phyloP scores from a whole-genome alignment of 2,329 filamentous ascomycete species.

The Zasmidium angulare region DNA sequence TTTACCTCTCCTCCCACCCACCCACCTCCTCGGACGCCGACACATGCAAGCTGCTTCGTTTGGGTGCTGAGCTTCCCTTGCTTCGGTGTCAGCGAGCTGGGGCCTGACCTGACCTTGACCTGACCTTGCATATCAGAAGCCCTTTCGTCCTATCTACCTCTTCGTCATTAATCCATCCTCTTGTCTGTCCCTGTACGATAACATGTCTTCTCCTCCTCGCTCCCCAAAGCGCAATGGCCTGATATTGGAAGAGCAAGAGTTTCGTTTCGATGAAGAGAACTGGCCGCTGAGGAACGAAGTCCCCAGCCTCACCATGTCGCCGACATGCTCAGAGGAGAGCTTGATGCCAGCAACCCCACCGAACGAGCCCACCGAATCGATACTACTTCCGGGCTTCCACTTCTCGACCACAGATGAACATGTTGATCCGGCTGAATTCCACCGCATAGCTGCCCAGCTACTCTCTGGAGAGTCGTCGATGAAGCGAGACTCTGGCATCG shows the following conservation, averaged over 20 bases:
- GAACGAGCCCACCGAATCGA: conserved; percentile 3
- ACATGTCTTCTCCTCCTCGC: conserved; percentile 1
- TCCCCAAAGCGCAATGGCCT: conserved; percentile 16
- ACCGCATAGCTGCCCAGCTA: conserved; percentile 23
- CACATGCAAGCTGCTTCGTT: not conserved
- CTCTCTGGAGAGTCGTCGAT: conserved; percentile 15
- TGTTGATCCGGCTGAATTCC: conserved; percentile 24
- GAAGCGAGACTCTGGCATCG: conserved; percentile 10
- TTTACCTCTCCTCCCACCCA: conserved; percentile 4
- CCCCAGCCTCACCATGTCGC: conserved; percentile 14
- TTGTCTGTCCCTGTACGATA: not conserved
- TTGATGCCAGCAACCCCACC: conserved; percentile 1
- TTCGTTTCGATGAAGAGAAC: conserved; percentile 3
- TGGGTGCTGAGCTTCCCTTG: conserved; percentile 8
- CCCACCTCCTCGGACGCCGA: not conserved
- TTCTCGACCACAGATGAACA: conserved; percentile 22
- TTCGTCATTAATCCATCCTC: not conserved
- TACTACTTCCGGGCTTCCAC: conserved; percentile 23
- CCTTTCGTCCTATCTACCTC: not conserved
- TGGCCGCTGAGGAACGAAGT: conserved; percentile 6
- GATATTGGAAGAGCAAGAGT: conserved; percentile 10
- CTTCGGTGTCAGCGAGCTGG: conserved; percentile 7
- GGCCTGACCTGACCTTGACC: not conserved
- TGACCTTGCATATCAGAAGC: not conserved
- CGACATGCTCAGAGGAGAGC: conserved; percentile 13